These are phyloP conservation scores for Colletotrichum sp. DNA, from an alignment of 2,329 filamentous ascomycete genomes.

Conservation along the genomic window DNA sequence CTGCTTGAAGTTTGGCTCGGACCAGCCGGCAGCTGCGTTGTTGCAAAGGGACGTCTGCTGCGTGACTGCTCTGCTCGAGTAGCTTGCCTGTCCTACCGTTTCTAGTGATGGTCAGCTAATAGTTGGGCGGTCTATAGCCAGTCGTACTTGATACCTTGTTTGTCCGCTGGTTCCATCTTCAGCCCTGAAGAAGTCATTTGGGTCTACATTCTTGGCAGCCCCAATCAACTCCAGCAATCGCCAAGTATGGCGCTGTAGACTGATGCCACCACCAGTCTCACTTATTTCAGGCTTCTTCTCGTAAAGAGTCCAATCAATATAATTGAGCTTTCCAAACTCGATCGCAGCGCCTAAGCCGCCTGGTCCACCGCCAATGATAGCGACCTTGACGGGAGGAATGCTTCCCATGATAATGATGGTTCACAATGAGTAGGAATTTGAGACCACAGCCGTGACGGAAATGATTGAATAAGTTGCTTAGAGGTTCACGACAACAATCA, in stretches of 20 bases:
- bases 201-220: conserved; percentile 33
- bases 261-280: conserved; percentile 42
- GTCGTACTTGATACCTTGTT: conserved; percentile 20
- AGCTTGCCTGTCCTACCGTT: conserved; percentile 36
- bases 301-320: conserved; percentile 37
- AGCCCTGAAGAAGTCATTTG: conserved; percentile 33
- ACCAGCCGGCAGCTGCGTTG: conserved; percentile 31
- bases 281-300: conserved; percentile 40
- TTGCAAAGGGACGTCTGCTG: conserved; percentile 27
- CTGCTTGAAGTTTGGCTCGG: conserved; percentile 49
- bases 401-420: not conserved
- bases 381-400: not conserved
- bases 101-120: conserved; percentile 4
- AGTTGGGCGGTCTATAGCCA: fast-evolving
- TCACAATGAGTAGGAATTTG: not conserved
- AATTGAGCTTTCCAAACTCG: conserved; percentile 29
- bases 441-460: not conserved
- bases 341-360: conserved; percentile 36
- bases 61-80: conserved; percentile 25
- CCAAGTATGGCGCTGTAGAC: conserved; percentile 39
- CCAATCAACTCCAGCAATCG: conserved; percentile 36
- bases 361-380: conserved; percentile 31
- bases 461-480: fast-evolving
- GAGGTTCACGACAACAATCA: not conserved
- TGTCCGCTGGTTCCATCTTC: conserved; percentile 28